Conservation (phyloP, 768 basidiomycete species). For the Mycena haematopus region DNA sequence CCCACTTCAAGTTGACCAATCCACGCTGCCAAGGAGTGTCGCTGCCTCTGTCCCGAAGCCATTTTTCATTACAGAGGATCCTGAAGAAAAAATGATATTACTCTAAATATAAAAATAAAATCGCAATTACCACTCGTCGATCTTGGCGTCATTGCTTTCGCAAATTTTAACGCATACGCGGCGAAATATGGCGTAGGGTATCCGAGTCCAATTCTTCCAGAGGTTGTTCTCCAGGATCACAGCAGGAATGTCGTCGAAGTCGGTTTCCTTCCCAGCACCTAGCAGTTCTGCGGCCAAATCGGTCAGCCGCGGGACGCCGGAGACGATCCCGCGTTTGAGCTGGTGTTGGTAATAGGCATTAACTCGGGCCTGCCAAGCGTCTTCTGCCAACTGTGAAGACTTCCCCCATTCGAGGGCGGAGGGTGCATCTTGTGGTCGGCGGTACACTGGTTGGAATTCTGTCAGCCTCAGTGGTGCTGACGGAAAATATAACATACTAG, state of each 20-base stretch:
- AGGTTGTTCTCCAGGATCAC: neutral
- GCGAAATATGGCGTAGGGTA: neutral
- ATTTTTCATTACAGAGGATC: conserved; percentile 6
- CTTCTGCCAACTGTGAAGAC: neutral
- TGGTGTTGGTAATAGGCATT: neutral
- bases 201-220: neutral
- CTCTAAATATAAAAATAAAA: too few species aligned
- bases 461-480: too few species aligned
- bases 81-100: neutral
- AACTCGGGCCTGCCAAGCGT: neutral
- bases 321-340: neutral
- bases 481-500: too few species aligned
- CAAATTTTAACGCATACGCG: too few species aligned
- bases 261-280: neutral
- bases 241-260: neutral
- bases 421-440: neutral
- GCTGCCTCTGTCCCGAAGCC: neutral
- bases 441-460: too few species aligned
- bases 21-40: conserved; percentile 2
- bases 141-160: neutral
- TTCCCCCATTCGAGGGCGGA: neutral
- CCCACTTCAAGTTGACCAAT: neutral
- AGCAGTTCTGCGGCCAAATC: neutral
- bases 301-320: neutral
- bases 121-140: conserved; percentile 8